Evolutionary conservation across 2,329 filamentous ascomycete genomes (phyloP).

Genomic region (Talaromyces sp.): DNA sequence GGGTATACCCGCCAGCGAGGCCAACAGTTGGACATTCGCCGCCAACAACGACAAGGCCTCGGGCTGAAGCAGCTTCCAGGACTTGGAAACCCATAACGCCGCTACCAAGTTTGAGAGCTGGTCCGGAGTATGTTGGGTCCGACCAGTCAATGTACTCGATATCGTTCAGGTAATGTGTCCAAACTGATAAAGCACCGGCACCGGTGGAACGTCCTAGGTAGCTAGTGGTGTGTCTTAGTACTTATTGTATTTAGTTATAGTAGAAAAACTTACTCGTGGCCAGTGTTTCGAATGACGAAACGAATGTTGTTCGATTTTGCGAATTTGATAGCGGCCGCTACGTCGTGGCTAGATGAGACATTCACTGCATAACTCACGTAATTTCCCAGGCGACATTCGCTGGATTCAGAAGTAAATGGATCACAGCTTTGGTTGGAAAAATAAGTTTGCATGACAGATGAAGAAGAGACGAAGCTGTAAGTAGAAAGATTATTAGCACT

Average conservation of each 20-base stretch:
- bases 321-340: constrained; percentile 6
- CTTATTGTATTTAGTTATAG: fast-evolving
- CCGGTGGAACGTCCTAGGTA: constrained; percentile 43
- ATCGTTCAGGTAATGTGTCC: constrained; percentile 46
- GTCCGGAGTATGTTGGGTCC: constrained; percentile 27
- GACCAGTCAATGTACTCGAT: constrained; percentile 33
- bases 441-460: constrained; percentile 29
- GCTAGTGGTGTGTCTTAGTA: background rate
- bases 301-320: constrained; percentile 12
- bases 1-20: constrained; percentile 55
- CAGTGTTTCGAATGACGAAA: constrained; percentile 11
- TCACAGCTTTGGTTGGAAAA: constrained; percentile 30
- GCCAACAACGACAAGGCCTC: constrained; percentile 49
- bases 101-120: background rate
- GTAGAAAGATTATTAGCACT: background rate
- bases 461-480: constrained; percentile 16
- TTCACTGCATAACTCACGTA: constrained; percentile 32
- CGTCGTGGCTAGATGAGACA: constrained; percentile 16
- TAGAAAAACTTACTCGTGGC: constrained; percentile 26
- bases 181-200: constrained; percentile 44
- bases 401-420: constrained; percentile 20
- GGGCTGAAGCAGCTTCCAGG: constrained; percentile 29
- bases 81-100: background rate
- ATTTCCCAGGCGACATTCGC: constrained; percentile 26
- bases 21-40: constrained; percentile 50